These are phyloP conservation scores for Pleodorina starrii DNA, from an alignment of 139 green algal species.

Conservation along the genomic window DNA sequence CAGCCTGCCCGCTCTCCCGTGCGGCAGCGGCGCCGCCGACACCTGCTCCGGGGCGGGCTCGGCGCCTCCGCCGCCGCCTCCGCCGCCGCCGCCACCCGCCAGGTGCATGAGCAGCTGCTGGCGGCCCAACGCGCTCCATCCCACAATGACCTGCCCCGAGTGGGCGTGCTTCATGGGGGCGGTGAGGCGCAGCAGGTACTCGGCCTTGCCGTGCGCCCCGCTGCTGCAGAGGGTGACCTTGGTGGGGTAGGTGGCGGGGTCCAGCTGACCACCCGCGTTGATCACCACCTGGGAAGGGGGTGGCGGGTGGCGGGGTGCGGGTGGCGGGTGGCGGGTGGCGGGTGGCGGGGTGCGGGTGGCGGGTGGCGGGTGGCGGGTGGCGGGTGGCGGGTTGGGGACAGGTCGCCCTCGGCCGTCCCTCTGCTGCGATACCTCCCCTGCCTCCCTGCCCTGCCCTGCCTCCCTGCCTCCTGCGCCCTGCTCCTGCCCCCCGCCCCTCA, in stretches of 20 bases:
- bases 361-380: no score
- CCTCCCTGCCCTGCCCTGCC: no score
- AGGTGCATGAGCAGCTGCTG: constrained; percentile 49
- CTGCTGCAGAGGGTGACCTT: constrained; percentile 40
- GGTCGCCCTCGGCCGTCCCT: no score
- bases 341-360: no score
- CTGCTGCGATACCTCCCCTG: no score
- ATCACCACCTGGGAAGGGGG: constrained; percentile 29
- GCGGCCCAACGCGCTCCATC: constrained; percentile 29
- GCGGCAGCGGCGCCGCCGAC: neutral
- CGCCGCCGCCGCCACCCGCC: neutral
- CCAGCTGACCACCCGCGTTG: constrained; percentile 31
- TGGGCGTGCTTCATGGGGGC: constrained; percentile 43
- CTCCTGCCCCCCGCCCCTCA: no score
- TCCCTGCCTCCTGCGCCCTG: no score
- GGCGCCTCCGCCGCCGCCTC: neutral
- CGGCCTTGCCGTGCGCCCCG: constrained; percentile 42
- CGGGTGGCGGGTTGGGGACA: no score
- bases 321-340: no score
- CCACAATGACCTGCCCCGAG: constrained; percentile 31
- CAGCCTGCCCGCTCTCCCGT: neutral
- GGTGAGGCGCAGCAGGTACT: constrained; percentile 51
- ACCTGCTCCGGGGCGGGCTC: neutral
- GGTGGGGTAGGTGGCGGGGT: constrained; percentile 28
- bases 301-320: no score